phyloP scores from a whole-genome alignment of 2,329 filamentous ascomycete species.

The Aspergillus sp. region DNA sequence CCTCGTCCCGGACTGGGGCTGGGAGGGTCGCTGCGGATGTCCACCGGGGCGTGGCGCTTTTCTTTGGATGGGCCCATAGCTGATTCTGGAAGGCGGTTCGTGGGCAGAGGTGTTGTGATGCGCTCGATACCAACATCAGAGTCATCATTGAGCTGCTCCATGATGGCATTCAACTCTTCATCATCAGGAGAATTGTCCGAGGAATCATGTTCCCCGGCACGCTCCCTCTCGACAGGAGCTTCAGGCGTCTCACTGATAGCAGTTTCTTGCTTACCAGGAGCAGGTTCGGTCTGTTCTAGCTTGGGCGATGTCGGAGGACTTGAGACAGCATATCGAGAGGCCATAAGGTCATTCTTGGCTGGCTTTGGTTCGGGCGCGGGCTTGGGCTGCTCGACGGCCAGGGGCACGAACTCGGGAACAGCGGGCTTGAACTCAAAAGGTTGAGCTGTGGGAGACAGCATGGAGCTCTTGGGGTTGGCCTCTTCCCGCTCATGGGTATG shows the following conservation, averaged over 20 bases:
- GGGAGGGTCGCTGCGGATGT: slow-evolving; percentile 64
- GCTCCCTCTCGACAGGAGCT: slow-evolving; percentile 13
- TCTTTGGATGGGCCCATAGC: slow-evolving; percentile 52
- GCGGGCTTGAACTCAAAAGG: slow-evolving; percentile 58
- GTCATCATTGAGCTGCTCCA: slow-evolving; percentile 77
- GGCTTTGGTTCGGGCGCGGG: slow-evolving; percentile 17
- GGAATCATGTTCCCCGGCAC: slow-evolving; percentile 18
- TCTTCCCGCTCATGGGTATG: slow-evolving; percentile 19
- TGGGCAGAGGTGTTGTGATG: slow-evolving; percentile 34
- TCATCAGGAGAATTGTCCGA: slow-evolving; percentile 36
- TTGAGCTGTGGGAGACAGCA: slow-evolving; percentile 68
- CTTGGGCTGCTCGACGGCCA: slow-evolving; percentile 10
- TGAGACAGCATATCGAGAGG: slow-evolving; percentile 33
- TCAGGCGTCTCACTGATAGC: slow-evolving; percentile 1
- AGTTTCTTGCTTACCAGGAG: background rate
- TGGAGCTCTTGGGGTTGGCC: slow-evolving; percentile 43
- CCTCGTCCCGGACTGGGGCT: slow-evolving; percentile 68
- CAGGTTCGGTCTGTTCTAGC: slow-evolving; percentile 3
- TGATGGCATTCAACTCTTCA: slow-evolving; percentile 85
- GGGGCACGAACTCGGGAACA: slow-evolving; percentile 28
- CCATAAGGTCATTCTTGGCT: slow-evolving; percentile 28
- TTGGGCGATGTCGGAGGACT: slow-evolving; percentile 24
- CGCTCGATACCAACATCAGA: slow-evolving; percentile 73
- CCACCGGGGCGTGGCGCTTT: slow-evolving; percentile 50
- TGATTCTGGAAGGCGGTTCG: slow-evolving; percentile 27